These are phyloP conservation scores for Prasinococcaceae sp. DNA, from an alignment of 139 green algal genomes.

Conservation along the genomic window DNA sequence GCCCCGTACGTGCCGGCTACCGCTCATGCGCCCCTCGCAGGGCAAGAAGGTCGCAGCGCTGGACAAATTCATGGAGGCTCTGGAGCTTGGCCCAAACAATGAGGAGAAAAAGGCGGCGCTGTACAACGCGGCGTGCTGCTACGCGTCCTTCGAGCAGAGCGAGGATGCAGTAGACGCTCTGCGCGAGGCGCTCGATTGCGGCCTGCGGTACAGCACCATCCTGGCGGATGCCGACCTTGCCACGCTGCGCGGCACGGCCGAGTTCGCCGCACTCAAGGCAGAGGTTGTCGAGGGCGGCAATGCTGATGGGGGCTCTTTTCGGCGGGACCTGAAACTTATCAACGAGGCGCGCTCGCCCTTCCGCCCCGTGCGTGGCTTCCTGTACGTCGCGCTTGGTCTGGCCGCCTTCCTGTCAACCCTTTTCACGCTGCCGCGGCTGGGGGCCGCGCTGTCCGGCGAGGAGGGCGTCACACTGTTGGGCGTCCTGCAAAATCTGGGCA, in stretches of 20 bases:
- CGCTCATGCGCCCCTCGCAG: too few species aligned
- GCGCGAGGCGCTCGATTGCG: conserved; percentile 53
- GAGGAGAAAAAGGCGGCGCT: conserved; percentile 72
- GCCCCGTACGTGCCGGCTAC: too few species aligned
- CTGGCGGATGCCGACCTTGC: conserved; percentile 36
- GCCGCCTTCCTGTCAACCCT: conserved; percentile 14
- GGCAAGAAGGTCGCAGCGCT: too few species aligned
- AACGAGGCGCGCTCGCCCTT: conserved; percentile 17
- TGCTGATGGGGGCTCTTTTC: conserved; percentile 7
- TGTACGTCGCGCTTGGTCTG: conserved; percentile 8
- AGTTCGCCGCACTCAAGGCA: conserved; percentile 34
- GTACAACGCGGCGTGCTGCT: conserved; percentile 82
- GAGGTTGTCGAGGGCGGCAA: conserved; percentile 5
- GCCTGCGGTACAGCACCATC: conserved; percentile 60
- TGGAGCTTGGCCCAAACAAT: conserved; percentile 49
- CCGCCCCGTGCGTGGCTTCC: conserved; percentile 12
- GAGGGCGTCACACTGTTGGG: conserved; percentile 10
- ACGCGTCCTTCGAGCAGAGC: conserved; percentile 16
- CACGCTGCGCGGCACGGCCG: conserved; percentile 41
- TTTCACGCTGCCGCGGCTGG: conserved; percentile 14
- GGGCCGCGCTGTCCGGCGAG: conserved; percentile 6
- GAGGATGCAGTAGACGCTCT: conserved; percentile 47
- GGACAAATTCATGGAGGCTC: conserved; percentile 43
- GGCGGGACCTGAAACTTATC: conserved; percentile 19
- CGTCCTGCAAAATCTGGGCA: conserved; percentile 10